Percentiles rank a stretch among this genome's conserved stretches.
phyloP scores from a whole-genome alignment of 2,329 filamentous ascomycete species.

The Gnomoniopsis smithogilvyi region DNA sequence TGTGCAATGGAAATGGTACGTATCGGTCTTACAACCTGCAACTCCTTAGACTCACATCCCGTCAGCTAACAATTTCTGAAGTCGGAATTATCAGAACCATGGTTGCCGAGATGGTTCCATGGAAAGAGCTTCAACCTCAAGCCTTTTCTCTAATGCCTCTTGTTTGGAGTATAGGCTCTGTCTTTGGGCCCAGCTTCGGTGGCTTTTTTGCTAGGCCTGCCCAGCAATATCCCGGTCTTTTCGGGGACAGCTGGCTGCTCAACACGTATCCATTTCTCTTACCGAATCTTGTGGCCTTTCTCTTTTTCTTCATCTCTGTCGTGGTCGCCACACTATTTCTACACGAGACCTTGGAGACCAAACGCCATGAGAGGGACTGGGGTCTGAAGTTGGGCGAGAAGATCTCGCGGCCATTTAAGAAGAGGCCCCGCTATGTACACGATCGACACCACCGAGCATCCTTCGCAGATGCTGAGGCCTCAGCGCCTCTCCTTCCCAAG shows the following conservation, averaged over 20 bases:
- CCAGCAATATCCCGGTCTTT: constrained; percentile 67
- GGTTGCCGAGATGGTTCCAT: constrained; percentile 88
- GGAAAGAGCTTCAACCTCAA: constrained; percentile 79
- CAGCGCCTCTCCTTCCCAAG: constrained; percentile 49
- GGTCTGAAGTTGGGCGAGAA: constrained; percentile 71
- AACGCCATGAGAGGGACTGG: constrained; percentile 67
- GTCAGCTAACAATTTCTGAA: constrained; percentile 28
- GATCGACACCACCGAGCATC: constrained; percentile 38
- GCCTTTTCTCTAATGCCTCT: constrained; percentile 95
- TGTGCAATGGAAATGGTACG: constrained; percentile 79
- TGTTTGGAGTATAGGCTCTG: constrained; percentile 80
- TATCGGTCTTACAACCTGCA: constrained; percentile 20
- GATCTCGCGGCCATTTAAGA: constrained; percentile 41
- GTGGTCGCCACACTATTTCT: constrained; percentile 74
- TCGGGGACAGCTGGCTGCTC: constrained; percentile 65
- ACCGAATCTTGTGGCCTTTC: constrained; percentile 75
- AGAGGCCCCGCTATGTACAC: constrained; percentile 24
- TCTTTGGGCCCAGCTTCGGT: constrained; percentile 85
- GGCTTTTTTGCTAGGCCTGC: constrained; percentile 82
- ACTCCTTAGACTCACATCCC: constrained; percentile 14
- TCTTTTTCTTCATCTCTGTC: constrained; percentile 77
- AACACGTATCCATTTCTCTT: constrained; percentile 76
- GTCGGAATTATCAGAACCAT: constrained; percentile 90
- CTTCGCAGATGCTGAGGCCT: constrained; percentile 54
- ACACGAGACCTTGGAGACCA: constrained; percentile 77